Conservation (phyloP, 2,329 filamentous ascomycete genomes). For the Xylaria multiplex region DNA sequence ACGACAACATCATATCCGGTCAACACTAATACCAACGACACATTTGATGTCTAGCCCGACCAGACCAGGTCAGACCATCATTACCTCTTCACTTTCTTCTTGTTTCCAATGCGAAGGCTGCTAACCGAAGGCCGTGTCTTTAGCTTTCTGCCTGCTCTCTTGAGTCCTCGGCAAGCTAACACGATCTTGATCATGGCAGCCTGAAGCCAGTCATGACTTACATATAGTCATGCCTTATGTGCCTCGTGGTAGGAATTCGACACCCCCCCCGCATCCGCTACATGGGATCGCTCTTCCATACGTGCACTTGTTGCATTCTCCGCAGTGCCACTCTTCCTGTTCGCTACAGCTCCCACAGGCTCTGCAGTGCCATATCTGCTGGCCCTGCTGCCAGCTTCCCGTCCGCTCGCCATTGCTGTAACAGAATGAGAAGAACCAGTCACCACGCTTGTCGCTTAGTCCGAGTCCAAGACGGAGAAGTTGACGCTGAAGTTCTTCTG, state of each 20-base stretch:
- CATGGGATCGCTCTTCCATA: slow-evolving; percentile 32
- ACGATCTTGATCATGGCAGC: background rate
- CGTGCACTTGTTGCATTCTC: slow-evolving; percentile 36
- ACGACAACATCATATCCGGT: too few species aligned
- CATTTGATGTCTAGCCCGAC: background rate
- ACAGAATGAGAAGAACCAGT: slow-evolving; percentile 40
- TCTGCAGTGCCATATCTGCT: slow-evolving; percentile 36
- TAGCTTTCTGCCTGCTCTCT: slow-evolving; percentile 6
- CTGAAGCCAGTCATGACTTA: slow-evolving; percentile 11
- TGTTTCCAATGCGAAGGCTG: slow-evolving; percentile 1
- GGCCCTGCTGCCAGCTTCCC: slow-evolving; percentile 38
- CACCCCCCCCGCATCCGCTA: slow-evolving; percentile 35
- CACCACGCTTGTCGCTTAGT: slow-evolving; percentile 16
- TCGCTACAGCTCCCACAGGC: slow-evolving; percentile 32
- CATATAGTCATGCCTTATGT: slow-evolving; percentile 21
- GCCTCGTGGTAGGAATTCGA: slow-evolving; percentile 33
- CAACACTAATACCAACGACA: background rate
- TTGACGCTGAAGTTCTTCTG: slow-evolving; percentile 35
- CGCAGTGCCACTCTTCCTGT: slow-evolving; percentile 36
- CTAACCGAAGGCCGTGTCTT: slow-evolving; percentile 3
- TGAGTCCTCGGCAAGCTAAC: slow-evolving; percentile 1
- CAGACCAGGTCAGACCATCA: slow-evolving; percentile 1
- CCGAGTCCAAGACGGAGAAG: slow-evolving; percentile 36
- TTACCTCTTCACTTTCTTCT: background rate
- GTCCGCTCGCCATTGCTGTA: slow-evolving; percentile 29